Base-by-base conservation (phyloP, 2,329 filamentous ascomycete species). In the Paracoccidioides lutzii region DNA sequence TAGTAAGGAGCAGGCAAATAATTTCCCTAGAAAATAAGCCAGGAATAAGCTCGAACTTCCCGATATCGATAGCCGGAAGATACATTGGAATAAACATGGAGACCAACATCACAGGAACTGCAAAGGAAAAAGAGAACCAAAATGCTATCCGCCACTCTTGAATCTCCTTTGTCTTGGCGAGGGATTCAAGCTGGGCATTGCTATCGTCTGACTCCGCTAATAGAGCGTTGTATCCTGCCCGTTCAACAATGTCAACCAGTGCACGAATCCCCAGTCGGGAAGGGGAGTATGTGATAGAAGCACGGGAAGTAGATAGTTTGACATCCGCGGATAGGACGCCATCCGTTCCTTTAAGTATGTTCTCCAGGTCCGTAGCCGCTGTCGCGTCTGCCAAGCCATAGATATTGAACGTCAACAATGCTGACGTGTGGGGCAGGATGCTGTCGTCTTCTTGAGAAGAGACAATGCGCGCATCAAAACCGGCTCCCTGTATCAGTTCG, bases 141-240 rank as follows among this genome's bases (percentile, higher is more conserved):
- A 97, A 95, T 0, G 90, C 88, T 35, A 77, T 81, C 59, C 81
- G 83, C 93, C 93, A 98, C 70, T 95, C 90, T 60, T 86, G 87
- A 59, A 98, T 95, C 70, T 98, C 93, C 63, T 88, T 88, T 0
- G 93, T 97, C 73, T 98, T 98, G 7, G 93, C 87, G 2, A 98
- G 78, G 1, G 93, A 97, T 69, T 97, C 90, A 2, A 98, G 80
- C 68, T 98, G 93, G 0, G 93, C 91, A 66, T 95, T 95, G 69
- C 95, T 97, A 72, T 98, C 93, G 64, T 97, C 89, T 54, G 84
- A 86, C 61, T 97, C 91, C 0, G 90, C 85, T 9, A 97, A 81
- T 2, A 98, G 76, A 1, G 91, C 93, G 67, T 96, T 95, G 69
- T 87, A 88, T 1, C 91, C 90, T 22, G 81, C 76, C n/a, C 78